Conservation (phyloP, 1,284 basidiomycete genomes). For the Leccinum griseonigrum region DNA sequence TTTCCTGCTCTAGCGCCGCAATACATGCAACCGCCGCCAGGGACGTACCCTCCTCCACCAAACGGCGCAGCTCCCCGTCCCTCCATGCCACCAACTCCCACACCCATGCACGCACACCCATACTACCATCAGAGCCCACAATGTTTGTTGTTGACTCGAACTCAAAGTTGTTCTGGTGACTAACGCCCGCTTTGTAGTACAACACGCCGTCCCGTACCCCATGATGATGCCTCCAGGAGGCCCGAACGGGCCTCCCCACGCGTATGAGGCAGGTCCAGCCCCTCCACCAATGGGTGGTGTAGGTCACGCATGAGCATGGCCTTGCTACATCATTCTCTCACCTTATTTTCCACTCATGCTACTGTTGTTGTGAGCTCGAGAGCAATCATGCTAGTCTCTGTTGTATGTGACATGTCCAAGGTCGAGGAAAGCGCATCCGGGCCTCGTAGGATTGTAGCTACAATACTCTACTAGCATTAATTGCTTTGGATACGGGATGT, state of each 20-base stretch:
- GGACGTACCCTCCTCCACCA: constrained; percentile 68
- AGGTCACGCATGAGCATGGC: constrained; percentile 30
- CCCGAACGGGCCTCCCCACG: constrained; percentile 61
- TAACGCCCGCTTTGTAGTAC: constrained; percentile 49
- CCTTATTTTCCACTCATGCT: constrained; percentile 14
- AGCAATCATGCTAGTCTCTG: constrained; percentile 26
- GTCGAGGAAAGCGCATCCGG: constrained; percentile 8
- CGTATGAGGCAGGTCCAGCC: constrained; percentile 66
- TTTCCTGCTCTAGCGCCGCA: constrained; percentile 46
- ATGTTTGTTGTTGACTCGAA: constrained; percentile 47
- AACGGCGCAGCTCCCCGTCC: constrained; percentile 72
- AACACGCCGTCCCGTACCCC: constrained; percentile 77
- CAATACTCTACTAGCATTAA: constrained; percentile 28
- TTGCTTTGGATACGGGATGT: constrained; percentile 27
- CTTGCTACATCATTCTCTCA: constrained; percentile 7
- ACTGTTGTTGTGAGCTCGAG: constrained; percentile 30
- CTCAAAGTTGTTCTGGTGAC: constrained; percentile 19
- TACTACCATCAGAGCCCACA: constrained; percentile 86
- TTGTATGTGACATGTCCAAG: constrained; percentile 29
- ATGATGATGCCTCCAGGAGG: constrained; percentile 75
- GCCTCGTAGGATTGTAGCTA: constrained; percentile 28
- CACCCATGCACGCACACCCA: constrained; percentile 77
- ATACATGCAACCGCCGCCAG: constrained; percentile 71
- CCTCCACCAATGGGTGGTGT: constrained; percentile 75
- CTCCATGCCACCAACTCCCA: constrained; percentile 83